phyloP scores from a whole-genome alignment of 352 stramenopile genomes.

The Globisporangium polare region DNA sequence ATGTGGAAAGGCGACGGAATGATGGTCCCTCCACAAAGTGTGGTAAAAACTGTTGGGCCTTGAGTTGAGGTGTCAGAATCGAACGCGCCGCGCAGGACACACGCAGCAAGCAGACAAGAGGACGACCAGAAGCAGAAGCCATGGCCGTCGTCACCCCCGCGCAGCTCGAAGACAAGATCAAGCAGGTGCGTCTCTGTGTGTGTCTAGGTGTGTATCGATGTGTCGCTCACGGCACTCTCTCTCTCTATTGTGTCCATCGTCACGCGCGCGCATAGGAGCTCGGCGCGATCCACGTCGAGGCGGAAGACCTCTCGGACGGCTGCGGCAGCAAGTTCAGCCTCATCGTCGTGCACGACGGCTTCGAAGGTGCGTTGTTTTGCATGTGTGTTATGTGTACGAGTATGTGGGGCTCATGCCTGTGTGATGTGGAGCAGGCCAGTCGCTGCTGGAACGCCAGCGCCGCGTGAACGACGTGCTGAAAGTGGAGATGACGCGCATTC shows the following conservation, averaged over 20 bases:
- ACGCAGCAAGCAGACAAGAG: not conserved
- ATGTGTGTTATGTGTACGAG: not conserved
- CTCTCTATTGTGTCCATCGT: not conserved
- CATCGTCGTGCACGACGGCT: constrained; percentile 75
- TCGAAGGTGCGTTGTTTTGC: constrained; percentile 44
- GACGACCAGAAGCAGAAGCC: constrained; percentile 1
- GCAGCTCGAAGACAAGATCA: constrained; percentile 54
- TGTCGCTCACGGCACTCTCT: constrained; percentile 1
- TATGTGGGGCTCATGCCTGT: not conserved
- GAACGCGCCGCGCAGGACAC: not conserved
- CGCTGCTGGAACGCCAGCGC: constrained; percentile 72
- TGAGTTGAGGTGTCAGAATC: not conserved
- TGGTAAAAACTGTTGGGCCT: not conserved
- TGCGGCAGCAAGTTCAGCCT: constrained; percentile 84
- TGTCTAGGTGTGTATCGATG: not conserved
- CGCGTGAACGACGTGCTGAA: constrained; percentile 77
- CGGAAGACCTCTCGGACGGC: constrained; percentile 74
- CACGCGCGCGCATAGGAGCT: constrained; percentile 37
- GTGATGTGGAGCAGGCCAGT: constrained; percentile 39
- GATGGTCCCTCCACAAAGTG: not conserved
- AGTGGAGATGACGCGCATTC: constrained; percentile 81
- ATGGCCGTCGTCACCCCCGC: constrained; percentile 52
- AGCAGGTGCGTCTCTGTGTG: constrained; percentile 21
- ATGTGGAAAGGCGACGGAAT: too few relatives aligned
- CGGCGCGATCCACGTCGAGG: constrained; percentile 61